Conservation (phyloP, 179 eudicot species). For the Drosera spatulata region DNA sequence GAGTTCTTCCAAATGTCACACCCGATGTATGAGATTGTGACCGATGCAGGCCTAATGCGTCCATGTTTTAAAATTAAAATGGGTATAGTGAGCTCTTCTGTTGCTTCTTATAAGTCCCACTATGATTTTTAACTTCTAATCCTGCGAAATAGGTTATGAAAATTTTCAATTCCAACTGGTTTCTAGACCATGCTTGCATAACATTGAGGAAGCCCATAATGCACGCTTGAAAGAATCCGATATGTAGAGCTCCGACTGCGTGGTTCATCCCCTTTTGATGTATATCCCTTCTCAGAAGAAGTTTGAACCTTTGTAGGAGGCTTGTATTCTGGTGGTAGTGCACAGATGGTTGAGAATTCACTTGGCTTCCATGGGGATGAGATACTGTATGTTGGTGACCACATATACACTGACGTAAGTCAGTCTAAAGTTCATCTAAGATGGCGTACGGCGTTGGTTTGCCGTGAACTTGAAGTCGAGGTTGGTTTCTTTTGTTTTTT, state of each 20-base stretch:
- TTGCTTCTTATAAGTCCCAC: background rate
- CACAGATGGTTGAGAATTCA: constrained; percentile 94
- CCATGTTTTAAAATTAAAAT: constrained; percentile 82
- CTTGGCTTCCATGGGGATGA: constrained; percentile 90
- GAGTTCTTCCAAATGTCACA: constrained; percentile 96
- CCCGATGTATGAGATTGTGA: constrained; percentile 94
- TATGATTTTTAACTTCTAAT: no score
- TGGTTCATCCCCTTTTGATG: background rate
- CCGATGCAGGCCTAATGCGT: constrained; percentile 93
- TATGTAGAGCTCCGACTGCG: no score
- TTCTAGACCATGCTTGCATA: no score
- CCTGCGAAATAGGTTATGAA: no score
- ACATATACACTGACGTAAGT: constrained; percentile 96
- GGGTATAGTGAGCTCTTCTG: constrained; percentile 30
- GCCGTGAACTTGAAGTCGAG: constrained; percentile 94
- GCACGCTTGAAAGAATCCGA: no score
- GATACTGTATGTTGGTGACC: constrained; percentile 92
- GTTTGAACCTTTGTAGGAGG: constrained; percentile 48
- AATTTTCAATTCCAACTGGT: no score
- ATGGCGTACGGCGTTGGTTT: constrained; percentile 94
- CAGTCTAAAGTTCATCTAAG: constrained; percentile 86
- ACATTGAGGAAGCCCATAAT: no score
- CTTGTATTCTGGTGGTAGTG: constrained; percentile 94
- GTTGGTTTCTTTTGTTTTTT: constrained; percentile 20
- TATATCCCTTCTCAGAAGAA: background rate